Conservation (phyloP, 2,329 filamentous ascomycete genomes). For the Metarhizium brunneum region DNA sequence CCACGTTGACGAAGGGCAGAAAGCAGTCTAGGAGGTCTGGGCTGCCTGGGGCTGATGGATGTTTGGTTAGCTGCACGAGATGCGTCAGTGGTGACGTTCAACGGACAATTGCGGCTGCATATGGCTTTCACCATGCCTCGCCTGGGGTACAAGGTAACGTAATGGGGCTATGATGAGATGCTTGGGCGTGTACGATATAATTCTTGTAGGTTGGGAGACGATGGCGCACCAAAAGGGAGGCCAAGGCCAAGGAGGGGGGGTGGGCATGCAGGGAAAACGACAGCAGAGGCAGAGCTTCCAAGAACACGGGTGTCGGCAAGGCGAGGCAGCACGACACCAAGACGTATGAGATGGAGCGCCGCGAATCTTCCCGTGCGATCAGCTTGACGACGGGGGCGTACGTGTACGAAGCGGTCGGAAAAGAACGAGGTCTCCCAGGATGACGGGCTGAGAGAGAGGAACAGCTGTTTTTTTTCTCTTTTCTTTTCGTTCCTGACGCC, state of each 20-base stretch:
- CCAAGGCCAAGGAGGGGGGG: background rate
- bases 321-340: background rate
- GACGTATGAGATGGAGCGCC: background rate
- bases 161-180: constrained; percentile 6
- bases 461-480: too few relatives aligned
- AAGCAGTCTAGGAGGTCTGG: constrained; percentile 27
- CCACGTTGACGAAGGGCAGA: constrained; percentile 48
- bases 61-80: constrained; percentile 39
- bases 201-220: constrained; percentile 9
- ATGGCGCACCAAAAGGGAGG: constrained; percentile 1
- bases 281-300: background rate
- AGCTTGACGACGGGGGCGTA: background rate
- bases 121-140: constrained; percentile 20
- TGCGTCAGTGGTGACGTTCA: constrained; percentile 40
- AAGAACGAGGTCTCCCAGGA: background rate
- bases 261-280: background rate
- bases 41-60: constrained; percentile 19
- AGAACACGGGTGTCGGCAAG: background rate
- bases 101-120: constrained; percentile 18
- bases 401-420: background rate
- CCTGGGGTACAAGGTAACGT: constrained; percentile 11
- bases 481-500: background rate
- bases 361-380: background rate
- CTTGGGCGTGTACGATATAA: constrained; percentile 7
- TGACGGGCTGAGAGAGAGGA: background rate